Evolutionary conservation across 495 filamentous ascomycete genomes (phyloP).

Genomic region (Penicillium chermesinum): DNA sequence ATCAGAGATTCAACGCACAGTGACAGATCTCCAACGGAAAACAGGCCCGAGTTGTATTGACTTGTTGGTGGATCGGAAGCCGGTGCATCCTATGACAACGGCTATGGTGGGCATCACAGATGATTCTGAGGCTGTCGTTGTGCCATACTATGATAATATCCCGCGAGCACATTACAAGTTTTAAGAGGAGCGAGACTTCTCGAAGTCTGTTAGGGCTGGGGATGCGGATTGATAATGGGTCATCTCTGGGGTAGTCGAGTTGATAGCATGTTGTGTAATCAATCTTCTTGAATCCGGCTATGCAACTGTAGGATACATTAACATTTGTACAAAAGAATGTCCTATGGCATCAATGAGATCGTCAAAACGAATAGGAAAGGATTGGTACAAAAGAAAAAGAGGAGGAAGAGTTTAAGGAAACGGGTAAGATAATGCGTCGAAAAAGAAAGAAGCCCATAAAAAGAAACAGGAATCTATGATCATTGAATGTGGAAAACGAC

Average conservation of each 20-base stretch:
- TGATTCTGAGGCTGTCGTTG: constrained; percentile 16
- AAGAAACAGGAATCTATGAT: neutral
- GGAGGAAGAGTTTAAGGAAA: neutral
- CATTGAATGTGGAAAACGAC: neutral
- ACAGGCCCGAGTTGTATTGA: constrained; percentile 20
- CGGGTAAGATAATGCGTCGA: neutral
- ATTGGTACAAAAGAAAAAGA: neutral
- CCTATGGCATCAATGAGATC: no score
- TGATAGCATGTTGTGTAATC: no score
- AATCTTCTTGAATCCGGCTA: no score
- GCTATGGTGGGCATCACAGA: constrained; percentile 24
- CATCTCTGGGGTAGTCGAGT: no score
- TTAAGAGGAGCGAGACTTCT: neutral
- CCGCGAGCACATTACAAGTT: constrained; percentile 18
- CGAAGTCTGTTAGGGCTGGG: no score
- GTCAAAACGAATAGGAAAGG: neutral
- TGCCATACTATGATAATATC: constrained; percentile 29
- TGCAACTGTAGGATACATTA: no score
- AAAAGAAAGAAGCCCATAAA: neutral
- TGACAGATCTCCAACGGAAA: constrained; percentile 7
- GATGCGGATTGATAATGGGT: no score
- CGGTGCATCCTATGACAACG: constrained; percentile 24
- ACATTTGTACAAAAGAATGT: no score
- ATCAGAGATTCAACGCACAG: constrained; percentile 11
- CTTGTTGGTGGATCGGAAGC: constrained; percentile 24